Evolutionary conservation across 345 rosid genomes (phyloP).

Genomic region (Eucalyptus globulus): DNA sequence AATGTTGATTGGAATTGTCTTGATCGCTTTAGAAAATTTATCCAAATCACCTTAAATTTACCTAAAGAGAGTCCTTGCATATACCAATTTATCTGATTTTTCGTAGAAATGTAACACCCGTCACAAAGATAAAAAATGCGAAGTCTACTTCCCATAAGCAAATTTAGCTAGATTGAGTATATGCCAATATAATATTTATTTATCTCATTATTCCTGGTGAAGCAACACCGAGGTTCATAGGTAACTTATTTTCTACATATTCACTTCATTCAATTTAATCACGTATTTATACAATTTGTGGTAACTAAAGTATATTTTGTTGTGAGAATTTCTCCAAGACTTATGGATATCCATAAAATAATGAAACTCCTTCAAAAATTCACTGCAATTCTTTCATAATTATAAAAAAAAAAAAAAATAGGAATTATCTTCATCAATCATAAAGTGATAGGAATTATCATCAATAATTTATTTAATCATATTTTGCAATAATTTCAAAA

Average conservation of each 20-base stretch:
- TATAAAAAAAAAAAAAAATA: no score
- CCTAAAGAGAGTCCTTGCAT: background rate
- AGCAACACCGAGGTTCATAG: background rate
- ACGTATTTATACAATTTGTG: background rate
- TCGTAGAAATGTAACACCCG: background rate
- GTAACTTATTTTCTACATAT: no score
- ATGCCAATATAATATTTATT: background rate
- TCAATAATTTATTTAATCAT: background rate
- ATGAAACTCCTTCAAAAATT: no score
- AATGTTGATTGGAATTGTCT: background rate
- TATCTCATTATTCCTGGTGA: background rate
- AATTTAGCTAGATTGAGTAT: background rate
- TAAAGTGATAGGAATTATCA: background rate
- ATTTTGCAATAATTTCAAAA: no score
- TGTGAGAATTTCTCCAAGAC: background rate
- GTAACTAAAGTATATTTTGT: background rate
- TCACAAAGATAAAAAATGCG: background rate
- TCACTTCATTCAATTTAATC: no score
- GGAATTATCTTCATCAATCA: background rate
- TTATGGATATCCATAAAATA: no score
- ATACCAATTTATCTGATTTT: background rate
- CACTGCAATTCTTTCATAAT: no score
- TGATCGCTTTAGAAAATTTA: background rate
- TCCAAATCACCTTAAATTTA: background rate
- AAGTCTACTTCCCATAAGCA: background rate